Evolutionary conservation across 139 green algal genomes (phyloP).

Genomic region (Bryopsis sp.): DNA sequence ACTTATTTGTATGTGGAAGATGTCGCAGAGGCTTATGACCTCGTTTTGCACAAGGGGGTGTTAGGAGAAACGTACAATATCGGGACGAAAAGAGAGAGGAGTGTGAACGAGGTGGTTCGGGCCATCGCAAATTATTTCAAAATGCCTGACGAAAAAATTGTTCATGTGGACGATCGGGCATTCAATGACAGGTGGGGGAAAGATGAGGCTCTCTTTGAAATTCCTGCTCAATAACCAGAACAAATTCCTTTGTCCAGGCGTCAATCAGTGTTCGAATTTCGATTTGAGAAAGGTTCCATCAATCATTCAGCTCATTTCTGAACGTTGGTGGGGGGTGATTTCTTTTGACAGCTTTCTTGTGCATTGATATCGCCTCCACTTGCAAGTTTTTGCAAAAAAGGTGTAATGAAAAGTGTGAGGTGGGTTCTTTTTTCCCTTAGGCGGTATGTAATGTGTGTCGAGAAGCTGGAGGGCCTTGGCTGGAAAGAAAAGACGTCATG

Average conservation of each 20-base stretch:
- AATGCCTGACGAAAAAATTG: conserved; percentile 40
- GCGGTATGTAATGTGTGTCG: conserved; percentile 90
- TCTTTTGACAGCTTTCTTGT: too few relatives aligned
- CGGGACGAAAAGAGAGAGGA: conserved; percentile 85
- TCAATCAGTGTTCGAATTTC: too few relatives aligned
- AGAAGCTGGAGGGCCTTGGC: conserved; percentile 84
- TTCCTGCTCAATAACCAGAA: too few relatives aligned
- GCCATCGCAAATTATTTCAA: conserved; percentile 45
- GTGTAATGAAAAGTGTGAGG: too few relatives aligned
- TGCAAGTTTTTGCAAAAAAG: too few relatives aligned
- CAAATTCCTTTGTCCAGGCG: too few relatives aligned
- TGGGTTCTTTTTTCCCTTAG: conserved; percentile 15
- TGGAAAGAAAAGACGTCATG: conserved; percentile 82
- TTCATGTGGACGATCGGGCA: conserved; percentile 56
- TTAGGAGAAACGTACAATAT: conserved; percentile 91
- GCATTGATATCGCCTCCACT: too few relatives aligned
- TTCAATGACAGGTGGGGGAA: conserved; percentile 94
- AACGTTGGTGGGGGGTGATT: too few relatives aligned
- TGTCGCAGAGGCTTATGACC: conserved; percentile 85
- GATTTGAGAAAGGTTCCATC: too few relatives aligned
- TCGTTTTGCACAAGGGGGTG: conserved; percentile 71
- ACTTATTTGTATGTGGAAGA: conserved; percentile 89
- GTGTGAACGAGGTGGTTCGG: conserved; percentile 70
- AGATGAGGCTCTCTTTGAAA: too few relatives aligned
- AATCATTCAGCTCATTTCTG: too few relatives aligned